These are phyloP conservation scores for Tieghemostelium lacteum DNA, from an alignment of 78 protist species.

Conservation along the genomic window DNA sequence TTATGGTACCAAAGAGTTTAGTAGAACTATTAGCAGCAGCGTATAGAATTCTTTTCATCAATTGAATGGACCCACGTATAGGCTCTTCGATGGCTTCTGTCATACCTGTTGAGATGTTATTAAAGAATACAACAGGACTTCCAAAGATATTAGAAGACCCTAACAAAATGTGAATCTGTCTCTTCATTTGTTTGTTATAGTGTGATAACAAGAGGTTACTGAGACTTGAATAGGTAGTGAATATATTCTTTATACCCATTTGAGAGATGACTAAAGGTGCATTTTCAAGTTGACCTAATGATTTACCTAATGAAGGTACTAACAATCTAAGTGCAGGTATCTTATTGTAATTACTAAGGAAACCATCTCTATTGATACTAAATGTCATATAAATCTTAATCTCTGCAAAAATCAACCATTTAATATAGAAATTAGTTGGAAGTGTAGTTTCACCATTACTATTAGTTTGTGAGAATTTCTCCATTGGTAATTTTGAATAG, in stretches of 20 bases:
- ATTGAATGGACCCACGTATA: constrained; percentile 46
- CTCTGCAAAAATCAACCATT: constrained; percentile 77
- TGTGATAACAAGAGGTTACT: constrained; percentile 17
- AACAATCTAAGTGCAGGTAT: constrained; percentile 65
- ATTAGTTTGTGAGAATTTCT: constrained; percentile 33
- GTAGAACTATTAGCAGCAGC: constrained; percentile 70
- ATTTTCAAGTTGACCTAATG: constrained; percentile 72
- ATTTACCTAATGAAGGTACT: constrained; percentile 69
- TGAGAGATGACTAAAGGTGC: constrained; percentile 55
- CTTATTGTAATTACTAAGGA: constrained; percentile 65
- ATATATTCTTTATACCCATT: constrained; percentile 55
- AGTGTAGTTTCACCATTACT: neutral
- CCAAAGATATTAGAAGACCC: constrained; percentile 75
- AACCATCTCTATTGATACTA: constrained; percentile 73
- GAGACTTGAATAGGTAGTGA: constrained; percentile 7
- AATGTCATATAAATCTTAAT: constrained; percentile 61
- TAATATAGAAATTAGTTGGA: constrained; percentile 49
- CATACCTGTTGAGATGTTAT: constrained; percentile 71
- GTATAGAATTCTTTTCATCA: constrained; percentile 72
- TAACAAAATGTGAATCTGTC: constrained; percentile 54
- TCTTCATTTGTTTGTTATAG: constrained; percentile 65
- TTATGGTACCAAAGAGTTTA: constrained; percentile 69
- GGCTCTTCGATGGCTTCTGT: constrained; percentile 75
- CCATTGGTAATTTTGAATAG: constrained; percentile 62
- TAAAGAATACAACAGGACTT: constrained; percentile 73